Evolutionary conservation across 1,284 basidiomycete genomes (phyloP).

Genomic region (Heliocybe sulcata): DNA sequence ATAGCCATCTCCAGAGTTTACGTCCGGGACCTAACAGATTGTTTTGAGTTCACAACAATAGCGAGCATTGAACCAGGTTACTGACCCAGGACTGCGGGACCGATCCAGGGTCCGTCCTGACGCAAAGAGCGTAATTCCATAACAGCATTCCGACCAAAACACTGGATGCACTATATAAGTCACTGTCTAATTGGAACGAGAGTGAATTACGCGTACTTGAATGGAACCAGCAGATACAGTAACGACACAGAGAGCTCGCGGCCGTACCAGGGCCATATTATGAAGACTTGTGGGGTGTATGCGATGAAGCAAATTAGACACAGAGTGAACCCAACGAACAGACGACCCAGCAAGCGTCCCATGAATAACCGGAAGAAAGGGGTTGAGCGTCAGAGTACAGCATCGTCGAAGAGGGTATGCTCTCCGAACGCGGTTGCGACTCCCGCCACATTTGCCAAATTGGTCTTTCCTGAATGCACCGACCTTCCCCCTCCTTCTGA

Average conservation of each 20-base stretch:
- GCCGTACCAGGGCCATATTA: constrained; percentile 92
- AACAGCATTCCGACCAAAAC: constrained; percentile 69
- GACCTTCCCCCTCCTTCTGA: neutral
- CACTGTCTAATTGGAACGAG: constrained; percentile 4
- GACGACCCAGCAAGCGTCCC: constrained; percentile 45
- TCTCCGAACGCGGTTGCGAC: neutral
- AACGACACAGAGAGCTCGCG: constrained; percentile 64
- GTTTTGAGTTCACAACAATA: constrained; percentile 4
- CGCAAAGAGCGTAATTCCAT: constrained; percentile 84
- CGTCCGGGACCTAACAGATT: constrained; percentile 60
- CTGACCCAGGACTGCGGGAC: constrained; percentile 80
- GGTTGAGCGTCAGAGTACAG: constrained; percentile 6
- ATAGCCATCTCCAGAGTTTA: constrained; percentile 58
- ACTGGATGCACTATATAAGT: constrained; percentile 32
- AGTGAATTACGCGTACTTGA: constrained; percentile 64
- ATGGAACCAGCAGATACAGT: constrained; percentile 68
- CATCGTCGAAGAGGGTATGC: neutral
- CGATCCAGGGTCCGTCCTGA: constrained; percentile 76
- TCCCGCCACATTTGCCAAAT: neutral
- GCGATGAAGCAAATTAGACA: constrained; percentile 84
- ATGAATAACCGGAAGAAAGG: constrained; percentile 25
- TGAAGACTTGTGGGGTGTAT: constrained; percentile 82
- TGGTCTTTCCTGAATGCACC: neutral
- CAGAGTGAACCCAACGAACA: constrained; percentile 67
- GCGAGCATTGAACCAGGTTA: constrained; percentile 9